phyloP scores from a whole-genome alignment of 139 green algal species.

The Eudorina sp. region DNA sequence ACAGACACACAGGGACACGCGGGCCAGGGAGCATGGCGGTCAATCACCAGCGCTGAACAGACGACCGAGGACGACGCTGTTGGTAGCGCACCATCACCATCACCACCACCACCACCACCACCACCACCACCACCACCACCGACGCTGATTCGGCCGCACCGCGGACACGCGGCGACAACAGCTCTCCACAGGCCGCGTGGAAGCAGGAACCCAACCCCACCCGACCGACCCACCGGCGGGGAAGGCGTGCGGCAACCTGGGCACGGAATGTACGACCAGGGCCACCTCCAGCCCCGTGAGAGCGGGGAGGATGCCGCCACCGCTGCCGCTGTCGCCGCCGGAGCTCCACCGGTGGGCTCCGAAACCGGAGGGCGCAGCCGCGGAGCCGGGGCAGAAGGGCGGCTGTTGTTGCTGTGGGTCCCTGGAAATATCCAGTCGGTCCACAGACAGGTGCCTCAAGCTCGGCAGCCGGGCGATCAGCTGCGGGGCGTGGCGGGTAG shows the following conservation, averaged over 20 bases:
- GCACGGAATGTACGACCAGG: constrained; percentile 15
- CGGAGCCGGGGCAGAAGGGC: not conserved
- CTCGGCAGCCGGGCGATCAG: constrained; percentile 8
- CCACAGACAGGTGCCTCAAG: constrained; percentile 5
- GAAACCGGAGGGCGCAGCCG: not conserved
- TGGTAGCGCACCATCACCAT: no score
- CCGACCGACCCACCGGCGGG: not conserved
- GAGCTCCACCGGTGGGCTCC: no score
- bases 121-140: no score
- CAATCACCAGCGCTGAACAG: no score
- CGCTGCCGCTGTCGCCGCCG: not conserved
- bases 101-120: no score
- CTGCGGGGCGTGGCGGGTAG: not conserved
- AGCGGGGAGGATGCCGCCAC: not conserved
- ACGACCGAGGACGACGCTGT: no score
- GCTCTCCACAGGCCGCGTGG: no score
- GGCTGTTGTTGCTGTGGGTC: not conserved
- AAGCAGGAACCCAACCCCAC: no score
- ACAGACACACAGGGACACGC: no score
- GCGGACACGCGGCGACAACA: no score
- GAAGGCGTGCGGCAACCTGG: constrained; percentile 23
- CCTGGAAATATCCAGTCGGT: constrained; percentile 17
- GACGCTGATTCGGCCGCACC: no score
- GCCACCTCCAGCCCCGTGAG: constrained; percentile 20
- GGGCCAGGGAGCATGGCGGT: no score